Percentiles rank a stretch among this genome's conserved stretches.
Conservation (phyloP, 1,284 basidiomycete genomes). For the Melampsora larici-populina region DNA sequence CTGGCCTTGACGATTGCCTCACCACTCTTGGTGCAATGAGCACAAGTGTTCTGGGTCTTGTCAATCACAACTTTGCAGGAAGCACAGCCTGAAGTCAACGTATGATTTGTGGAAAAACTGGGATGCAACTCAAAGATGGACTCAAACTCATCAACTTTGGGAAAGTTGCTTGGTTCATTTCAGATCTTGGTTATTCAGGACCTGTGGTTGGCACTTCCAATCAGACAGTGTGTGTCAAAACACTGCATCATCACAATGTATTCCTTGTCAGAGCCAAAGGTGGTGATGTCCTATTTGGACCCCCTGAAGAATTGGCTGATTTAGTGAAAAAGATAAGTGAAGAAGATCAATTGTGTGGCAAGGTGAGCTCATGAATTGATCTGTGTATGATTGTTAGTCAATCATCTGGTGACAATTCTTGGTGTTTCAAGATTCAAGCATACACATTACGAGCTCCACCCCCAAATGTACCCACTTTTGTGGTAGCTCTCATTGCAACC, state of each 20-base stretch:
- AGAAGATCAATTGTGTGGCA: background rate
- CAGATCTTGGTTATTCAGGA: background rate
- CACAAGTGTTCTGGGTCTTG: too few relatives aligned
- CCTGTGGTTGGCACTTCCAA: background rate
- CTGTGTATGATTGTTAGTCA: too few relatives aligned
- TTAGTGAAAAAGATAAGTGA: background rate
- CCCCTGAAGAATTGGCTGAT: background rate
- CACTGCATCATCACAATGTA: background rate
- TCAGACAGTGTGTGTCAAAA: conserved; percentile 7
- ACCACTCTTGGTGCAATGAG: too few relatives aligned
- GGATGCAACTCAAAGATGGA: conserved; percentile 3
- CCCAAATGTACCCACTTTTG: too few relatives aligned
- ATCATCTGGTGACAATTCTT: too few relatives aligned
- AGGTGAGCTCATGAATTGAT: background rate
- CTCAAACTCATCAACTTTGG: conserved; percentile 6
- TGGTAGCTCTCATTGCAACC: background rate
- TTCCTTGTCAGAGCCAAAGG: conserved; percentile 16
- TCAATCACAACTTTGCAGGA: background rate
- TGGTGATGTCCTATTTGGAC: background rate
- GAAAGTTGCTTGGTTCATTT: background rate
- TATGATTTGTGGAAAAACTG: background rate
- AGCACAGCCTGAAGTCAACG: background rate
- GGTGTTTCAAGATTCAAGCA: background rate
- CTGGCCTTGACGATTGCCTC: too few relatives aligned
- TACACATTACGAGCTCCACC: conserved; percentile 7